Evolutionary conservation across 768 basidiomycete species (phyloP), one percentile per base, ranked within the genome.

Genomic region (Tulasnella sp.): DNA sequence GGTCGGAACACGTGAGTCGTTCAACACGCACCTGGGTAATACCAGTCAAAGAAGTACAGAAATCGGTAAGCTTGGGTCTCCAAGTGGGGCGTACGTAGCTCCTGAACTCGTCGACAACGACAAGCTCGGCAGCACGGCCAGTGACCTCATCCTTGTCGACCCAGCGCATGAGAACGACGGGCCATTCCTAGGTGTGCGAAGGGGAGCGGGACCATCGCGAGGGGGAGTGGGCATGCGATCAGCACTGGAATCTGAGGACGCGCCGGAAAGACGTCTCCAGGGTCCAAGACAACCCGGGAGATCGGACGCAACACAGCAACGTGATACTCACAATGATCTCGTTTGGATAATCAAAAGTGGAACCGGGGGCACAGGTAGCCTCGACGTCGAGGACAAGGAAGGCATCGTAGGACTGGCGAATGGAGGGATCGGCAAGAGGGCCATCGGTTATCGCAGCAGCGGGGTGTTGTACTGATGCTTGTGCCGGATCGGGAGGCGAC

Each of bases 361-460:
- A 75, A 35, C 83, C 84, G 63, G 67, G 68, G 41, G 76, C 66
- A 63, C 90, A 93, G 2, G 90, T 93, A 11, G 82, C 90, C 67
- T 93, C 90, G 50, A 93, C 83, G 63, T 97, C 93, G 55, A 94
- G 74, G 34, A 96, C 83, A 15, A 96, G 78, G 65, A 90, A 90
- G 4, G 78, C 80, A 45, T 91, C 87, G 65, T 79, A 86, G 0
- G 78, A 69, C 54, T 79, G 77, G 58, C 40, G 27, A 7, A 19
- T 23, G 41, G 29, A 34, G 57, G 21, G 49, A 39, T 39, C 49
- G 42, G 48, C 49, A 51, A 50, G 41, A 46, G 53, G 59, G 23
- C n/a, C 19, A 21, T 46, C 35, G 9, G 48, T 15, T 15, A 29
- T 39, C 8, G 34, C 23, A 4, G 27, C 41, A 21, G 42, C 23